Conservation (phyloP, 2,329 filamentous ascomycete species). For the Teratosphaeria destructans region DNA sequence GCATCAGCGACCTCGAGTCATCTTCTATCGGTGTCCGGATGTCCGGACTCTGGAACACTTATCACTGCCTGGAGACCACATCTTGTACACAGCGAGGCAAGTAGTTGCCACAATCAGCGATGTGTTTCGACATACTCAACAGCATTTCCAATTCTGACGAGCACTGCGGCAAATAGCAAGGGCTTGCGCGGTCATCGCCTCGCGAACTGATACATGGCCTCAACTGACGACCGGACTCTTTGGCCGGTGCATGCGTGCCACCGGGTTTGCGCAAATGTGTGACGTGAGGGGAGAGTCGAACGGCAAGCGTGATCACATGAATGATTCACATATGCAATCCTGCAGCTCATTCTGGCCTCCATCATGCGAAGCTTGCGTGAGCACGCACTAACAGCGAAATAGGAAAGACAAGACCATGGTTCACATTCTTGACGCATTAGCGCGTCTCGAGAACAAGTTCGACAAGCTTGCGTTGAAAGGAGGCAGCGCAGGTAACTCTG, state of each 20-base stretch:
- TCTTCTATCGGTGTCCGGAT: too few relatives aligned
- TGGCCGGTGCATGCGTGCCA: background rate
- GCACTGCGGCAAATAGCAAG: too few relatives aligned
- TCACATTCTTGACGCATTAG: slow-evolving; percentile 49
- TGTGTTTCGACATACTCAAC: too few relatives aligned
- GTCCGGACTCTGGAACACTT: too few relatives aligned
- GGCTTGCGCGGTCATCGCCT: too few relatives aligned
- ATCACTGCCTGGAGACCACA: too few relatives aligned
- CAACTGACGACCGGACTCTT: background rate
- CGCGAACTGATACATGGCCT: background rate
- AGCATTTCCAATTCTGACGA: too few relatives aligned
- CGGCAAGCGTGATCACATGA: too few relatives aligned
- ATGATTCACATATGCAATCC: too few relatives aligned
- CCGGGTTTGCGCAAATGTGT: background rate
- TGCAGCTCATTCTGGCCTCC: background rate
- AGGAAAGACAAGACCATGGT: slow-evolving; percentile 55
- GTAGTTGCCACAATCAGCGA: too few relatives aligned
- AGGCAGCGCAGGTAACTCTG: background rate
- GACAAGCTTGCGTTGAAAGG: slow-evolving; percentile 29
- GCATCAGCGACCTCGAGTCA: too few relatives aligned
- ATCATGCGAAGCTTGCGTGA: background rate
- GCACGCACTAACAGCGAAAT: background rate
- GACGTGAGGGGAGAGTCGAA: background rate
- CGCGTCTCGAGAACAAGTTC: slow-evolving; percentile 46
- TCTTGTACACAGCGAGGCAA: too few relatives aligned